These are phyloP conservation scores for Meyerozyma smithsonii DNA, from an alignment of 1,139 yeast genomes.

Conservation along the genomic window DNA sequence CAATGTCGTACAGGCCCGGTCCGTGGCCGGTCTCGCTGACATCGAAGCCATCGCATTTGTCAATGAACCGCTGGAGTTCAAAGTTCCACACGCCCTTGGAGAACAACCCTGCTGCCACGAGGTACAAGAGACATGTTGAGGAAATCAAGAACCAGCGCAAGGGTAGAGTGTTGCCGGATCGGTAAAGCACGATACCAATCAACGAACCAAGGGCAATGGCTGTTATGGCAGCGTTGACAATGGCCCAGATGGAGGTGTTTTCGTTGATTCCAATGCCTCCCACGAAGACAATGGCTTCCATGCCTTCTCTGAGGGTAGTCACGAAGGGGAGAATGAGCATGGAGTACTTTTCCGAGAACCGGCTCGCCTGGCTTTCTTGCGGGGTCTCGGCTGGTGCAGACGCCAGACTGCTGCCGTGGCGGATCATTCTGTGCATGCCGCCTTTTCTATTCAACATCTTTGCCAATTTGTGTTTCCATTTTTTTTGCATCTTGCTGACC, in stretches of 20 bases:
- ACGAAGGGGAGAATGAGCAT: constrained; percentile 42
- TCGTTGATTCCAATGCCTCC: constrained; percentile 47
- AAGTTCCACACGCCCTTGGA: constrained; percentile 46
- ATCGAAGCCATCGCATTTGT: constrained; percentile 39
- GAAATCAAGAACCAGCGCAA: constrained; percentile 36
- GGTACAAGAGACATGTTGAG: constrained; percentile 39
- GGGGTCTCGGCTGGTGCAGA: neutral
- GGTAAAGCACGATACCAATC: constrained; percentile 35
- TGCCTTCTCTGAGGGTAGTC: constrained; percentile 44
- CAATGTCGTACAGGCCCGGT: constrained; percentile 42
- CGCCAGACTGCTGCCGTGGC: neutral
- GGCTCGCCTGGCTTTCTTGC: neutral
- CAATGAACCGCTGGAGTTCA: constrained; percentile 38
- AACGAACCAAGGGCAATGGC: constrained; percentile 31
- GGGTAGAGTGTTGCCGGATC: constrained; percentile 40
- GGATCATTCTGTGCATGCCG: neutral
- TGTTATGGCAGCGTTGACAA: constrained; percentile 24
- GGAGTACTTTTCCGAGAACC: constrained; percentile 27
- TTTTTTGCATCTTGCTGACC: constrained; percentile 24
- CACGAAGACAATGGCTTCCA: constrained; percentile 45
- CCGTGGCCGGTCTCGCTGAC: constrained; percentile 47
- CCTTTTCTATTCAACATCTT: constrained; percentile 4
- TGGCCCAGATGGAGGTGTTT: constrained; percentile 30
- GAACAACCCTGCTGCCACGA: constrained; percentile 43
- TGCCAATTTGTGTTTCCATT: constrained; percentile 12